Evolutionary conservation across 768 basidiomycete genomes (phyloP).

Genomic region (Paxillus ammoniavirescens): DNA sequence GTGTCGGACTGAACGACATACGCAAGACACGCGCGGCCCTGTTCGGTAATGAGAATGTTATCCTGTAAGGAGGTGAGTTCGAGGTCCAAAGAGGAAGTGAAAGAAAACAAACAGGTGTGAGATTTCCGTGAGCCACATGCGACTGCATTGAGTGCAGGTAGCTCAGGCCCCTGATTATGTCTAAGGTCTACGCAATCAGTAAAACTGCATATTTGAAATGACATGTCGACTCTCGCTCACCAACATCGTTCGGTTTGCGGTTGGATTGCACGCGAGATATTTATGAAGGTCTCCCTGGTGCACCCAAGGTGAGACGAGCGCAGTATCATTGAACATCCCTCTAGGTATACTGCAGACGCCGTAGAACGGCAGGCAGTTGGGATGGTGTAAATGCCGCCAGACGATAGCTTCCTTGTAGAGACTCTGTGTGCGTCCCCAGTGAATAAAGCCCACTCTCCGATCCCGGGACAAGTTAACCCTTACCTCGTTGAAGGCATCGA

Average conservation of each 20-base stretch:
- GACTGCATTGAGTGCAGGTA: slow-evolving; percentile 42
- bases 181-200: too few species aligned
- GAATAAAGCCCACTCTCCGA: not conserved
- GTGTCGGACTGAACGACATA: slow-evolving; percentile 41
- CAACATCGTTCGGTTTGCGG: slow-evolving; percentile 26
- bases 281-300: slow-evolving; percentile 28
- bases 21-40: slow-evolving; percentile 44
- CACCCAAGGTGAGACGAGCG: slow-evolving; percentile 43
- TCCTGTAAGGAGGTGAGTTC: slow-evolving; percentile 29
- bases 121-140: slow-evolving; percentile 34
- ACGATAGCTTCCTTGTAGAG: slow-evolving; percentile 33
- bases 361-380: too few species aligned
- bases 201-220: not conserved
- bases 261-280: slow-evolving; percentile 23
- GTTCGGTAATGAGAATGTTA: slow-evolving; percentile 45
- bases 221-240: slow-evolving; percentile 27
- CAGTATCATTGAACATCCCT: slow-evolving; percentile 13
- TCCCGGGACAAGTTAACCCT: not conserved
- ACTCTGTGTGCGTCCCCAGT: slow-evolving; percentile 8
- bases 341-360: slow-evolving; percentile 17
- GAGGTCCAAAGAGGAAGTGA: not conserved
- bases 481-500: slow-evolving; percentile 20
- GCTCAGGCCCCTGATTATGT: slow-evolving; percentile 39
- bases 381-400: too few species aligned
- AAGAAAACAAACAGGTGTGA: slow-evolving; percentile 28